Base-by-base conservation (phyloP, 768 basidiomycete species). In the Boletus insuetus region DNA sequence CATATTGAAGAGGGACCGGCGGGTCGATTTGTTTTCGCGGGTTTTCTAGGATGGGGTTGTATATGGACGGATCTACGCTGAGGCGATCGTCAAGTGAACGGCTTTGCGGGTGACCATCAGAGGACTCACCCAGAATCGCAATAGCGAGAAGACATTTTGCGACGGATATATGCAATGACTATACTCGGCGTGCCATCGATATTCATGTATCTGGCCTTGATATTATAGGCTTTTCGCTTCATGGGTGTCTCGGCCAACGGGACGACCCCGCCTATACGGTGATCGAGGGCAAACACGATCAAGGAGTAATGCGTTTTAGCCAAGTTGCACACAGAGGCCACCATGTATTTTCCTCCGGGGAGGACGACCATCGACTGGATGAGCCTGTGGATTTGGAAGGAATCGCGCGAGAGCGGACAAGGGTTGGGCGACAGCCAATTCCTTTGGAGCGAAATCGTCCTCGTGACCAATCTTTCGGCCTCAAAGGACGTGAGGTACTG, bases 311-410 rank as follows among this genome's bases (percentile, higher is more conserved):
- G 74, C 34, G 71, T 73, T 49, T 71, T 73, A 13, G 67, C 66
- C 4, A 62, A 59, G 62, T 84, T 80, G 58, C 72, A 74, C 6
- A 81, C 79, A 11, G 85, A 87, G 1, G 84, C 82, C 35, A 87
- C 70, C 58, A 88, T 78, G 58, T 84, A 85, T 60, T 83, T 85
- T 19, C 87, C 86, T 1, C 86, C 87, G 8, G 86, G 82, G 10
- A 87, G 75, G 29, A 86, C 65, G 39, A 74, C 77, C 75, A 89
- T 80, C 72, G 84, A 65, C 74, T 74, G 57, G 76, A 77, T 58
- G 70, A 71, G 65, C 69, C 76, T 63, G 37, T 71, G 61, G 6
- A 68, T 44, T 38, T 63, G 54, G 46, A 70, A 70, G 2, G 58
- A 52, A 49, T 71, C 67, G 4, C 60, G 56, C 9, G 61, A 61